Base-by-base conservation (phyloP, 2,329 filamentous ascomycete genomes). In the Sporothrix inflata region DNA sequence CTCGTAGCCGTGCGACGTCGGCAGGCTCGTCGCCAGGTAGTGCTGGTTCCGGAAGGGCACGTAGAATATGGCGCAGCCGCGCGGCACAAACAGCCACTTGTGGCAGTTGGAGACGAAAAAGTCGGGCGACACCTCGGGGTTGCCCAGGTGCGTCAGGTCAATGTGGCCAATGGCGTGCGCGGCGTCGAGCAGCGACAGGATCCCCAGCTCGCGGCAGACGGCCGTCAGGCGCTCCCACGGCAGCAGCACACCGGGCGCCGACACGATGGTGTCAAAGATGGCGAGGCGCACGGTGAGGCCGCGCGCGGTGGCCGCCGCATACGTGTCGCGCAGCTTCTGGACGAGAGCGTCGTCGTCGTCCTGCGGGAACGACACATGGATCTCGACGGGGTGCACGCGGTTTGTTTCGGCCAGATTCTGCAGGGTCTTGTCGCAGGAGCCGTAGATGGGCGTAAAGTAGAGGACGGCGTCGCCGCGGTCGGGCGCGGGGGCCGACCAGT, bases 1-100 rank as follows among this genome's bases (percentile, higher is more conserved):
- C 7, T 85, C 77, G 78, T 90, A 93, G 1, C 90, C 90, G 79
- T 90, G 89, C 3, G 89, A 91, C 0, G 92, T 94, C 0, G 92
- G 92, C 11, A 92, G 81, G 0, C 89, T 89, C 19, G 88, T 89
- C 55, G 88, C 86, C 66, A 94, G 88, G 51, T 92, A 81, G 73
- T 84, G 82, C 76, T 94, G 92, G 79, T 92, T 91, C 60, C 87
- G 85, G 38, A 84, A 77, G 0, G 91, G 90, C 4, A 93, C 90
- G 79, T 93, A 89, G 76, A 94, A 85, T 19, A 93, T 80, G 0
- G 91, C 90, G 77, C 89, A 91, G 65, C 88, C 89, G 70, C 92
- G 89, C 12, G 92, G 92, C 4, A 87, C 86, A 78, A 87, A 90
- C 7, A 94, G 86, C 92, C 92, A 94, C 78, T 93, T 93, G 81